These are phyloP conservation scores for Nakazawaea sp. DNA, from an alignment of 805 yeast species.

Conservation along the genomic window DNA sequence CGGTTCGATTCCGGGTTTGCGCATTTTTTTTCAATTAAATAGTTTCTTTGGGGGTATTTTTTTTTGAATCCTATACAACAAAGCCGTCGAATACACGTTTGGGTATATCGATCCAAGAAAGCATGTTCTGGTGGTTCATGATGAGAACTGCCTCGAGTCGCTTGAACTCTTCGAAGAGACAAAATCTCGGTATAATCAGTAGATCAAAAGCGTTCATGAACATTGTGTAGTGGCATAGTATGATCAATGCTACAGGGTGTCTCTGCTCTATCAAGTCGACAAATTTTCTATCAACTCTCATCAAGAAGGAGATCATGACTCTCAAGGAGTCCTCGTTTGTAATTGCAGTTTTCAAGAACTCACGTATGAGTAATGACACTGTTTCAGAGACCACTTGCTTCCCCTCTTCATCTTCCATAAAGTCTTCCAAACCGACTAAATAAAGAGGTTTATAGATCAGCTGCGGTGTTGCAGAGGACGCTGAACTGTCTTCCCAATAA, in stretches of 20 bases:
- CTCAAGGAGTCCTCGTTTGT: background rate
- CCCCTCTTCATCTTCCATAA: too few relatives aligned
- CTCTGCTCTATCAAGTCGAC: background rate
- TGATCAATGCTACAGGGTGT: background rate
- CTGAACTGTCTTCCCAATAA: too few relatives aligned
- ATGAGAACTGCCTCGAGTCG: background rate
- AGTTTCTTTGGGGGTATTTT: background rate
- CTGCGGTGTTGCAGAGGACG: too few relatives aligned
- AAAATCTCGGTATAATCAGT: background rate
- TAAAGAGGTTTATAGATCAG: too few relatives aligned
- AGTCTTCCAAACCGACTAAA: too few relatives aligned
- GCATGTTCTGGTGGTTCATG: background rate
- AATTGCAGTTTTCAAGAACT: too few relatives aligned
- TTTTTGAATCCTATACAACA: background rate
- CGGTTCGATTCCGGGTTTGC: slow-evolving; percentile 13
- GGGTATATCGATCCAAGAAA: slow-evolving; percentile 1
- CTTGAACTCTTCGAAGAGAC: background rate
- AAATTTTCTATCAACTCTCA: background rate
- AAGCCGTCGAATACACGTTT: background rate
- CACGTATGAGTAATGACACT: too few relatives aligned
- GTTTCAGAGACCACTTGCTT: too few relatives aligned
- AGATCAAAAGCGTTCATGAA: background rate
- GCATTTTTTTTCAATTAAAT: slow-evolving; percentile 10
- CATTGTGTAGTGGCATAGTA: slow-evolving; percentile 2
- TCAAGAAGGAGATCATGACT: background rate